Evolutionary conservation across 495 filamentous ascomycete genomes (phyloP), one percentile per base, ranked within the genome.

Genomic region (Penicillium cataractarum): DNA sequence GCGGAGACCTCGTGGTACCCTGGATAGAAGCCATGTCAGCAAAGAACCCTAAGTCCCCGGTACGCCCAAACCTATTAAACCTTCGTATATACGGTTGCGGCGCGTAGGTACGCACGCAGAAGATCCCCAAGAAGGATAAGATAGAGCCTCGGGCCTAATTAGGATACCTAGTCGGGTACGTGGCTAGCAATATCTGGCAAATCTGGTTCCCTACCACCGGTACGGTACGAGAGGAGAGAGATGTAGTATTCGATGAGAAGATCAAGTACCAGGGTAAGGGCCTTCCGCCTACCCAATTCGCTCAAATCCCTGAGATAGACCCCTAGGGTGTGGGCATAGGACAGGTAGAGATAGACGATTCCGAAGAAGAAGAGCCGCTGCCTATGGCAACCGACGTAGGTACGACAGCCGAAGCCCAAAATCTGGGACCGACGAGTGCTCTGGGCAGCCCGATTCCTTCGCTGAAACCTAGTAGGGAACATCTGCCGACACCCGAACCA

Each of bases 151-250:
- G 52, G 3, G 62, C 57, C 0, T 44, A 65, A 24, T 40, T 65
- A 2, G 62, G 62, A 0, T 60, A 46, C 24, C 26, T 60, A 1
- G 57, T 60, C 12, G 57, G 62, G 2, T 65, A 60, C 50, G 24
- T 56, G 7, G 52, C 62, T 2, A 44, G 40, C 9, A 60, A 65
- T 56, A 37, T 64, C 2, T 64, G 50, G 56, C 39, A 44, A 22
- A 51, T 64, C 9, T 64, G 50, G 56, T 59, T 64, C 22, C 62
- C 50, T 6, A 4, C 29, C 2, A 21, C 4, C 1, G 31, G 33
- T 0, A 31, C 46, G n/a, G 62, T 64, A 3, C 8, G 24, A 27
- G 22, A 29, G 0, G 56, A 59, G 13, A 22, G 61, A 17, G 61
- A 63, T 29, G 55, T 55, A 10, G 19, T 53, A 5, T 63, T 63